Evolutionary conservation across 2,329 filamentous ascomycete species (phyloP), one percentile per base, ranked within the genome.

Genomic region (Colletotrichum graminicola): DNA sequence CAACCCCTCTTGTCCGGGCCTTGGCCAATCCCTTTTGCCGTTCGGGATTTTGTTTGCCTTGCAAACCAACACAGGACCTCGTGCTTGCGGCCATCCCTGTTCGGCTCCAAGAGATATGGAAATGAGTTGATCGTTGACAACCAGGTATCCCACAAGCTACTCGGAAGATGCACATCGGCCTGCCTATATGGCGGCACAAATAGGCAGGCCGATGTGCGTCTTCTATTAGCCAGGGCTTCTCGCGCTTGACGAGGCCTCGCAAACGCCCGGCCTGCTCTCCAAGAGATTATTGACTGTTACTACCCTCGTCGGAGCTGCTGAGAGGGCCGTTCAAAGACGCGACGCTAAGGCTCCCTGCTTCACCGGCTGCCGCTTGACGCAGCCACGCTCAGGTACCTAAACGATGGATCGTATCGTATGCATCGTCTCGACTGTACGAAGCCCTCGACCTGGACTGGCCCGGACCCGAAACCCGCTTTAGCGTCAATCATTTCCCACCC

Each of bases 331-430:
- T 29, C 23, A 29, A n/a, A 39, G n/a, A 51, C 56, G 26, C 23
- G 41, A 54, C 68, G 59, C 54, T 41, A 55, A 47, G 21, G 55
- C 32, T 57, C 14, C 36, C n/a, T 41, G 23, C 47, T 21, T 51
- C 32, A 32, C 59, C n/a, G 49, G 45, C 51, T 71, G 52, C 65
- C 67, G 67, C 63, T 43, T 51, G 57, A 56, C 60, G 67, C 45
- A 62, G 68, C 64, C 66, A 72, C 59, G 69, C 59, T 72, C 69
- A 54, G 60, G 47, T 61, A 67, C 56, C 39, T 60, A 43, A 21
- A 55, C 45, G 36, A 45, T 39, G 41, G 14, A 43, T 60, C 54
- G 32, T 29, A 43, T 52, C 54, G 55, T 66, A 49, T 60, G 29
- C 41, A 51, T 39, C 45, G 34, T 39, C 47, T 47, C 47, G 47